A percentile compares a stretch with the other conserved stretches of the same genome.
phyloP scores from a whole-genome alignment of 305 asterid genomes.

The Solanum aculeatissimum region DNA sequence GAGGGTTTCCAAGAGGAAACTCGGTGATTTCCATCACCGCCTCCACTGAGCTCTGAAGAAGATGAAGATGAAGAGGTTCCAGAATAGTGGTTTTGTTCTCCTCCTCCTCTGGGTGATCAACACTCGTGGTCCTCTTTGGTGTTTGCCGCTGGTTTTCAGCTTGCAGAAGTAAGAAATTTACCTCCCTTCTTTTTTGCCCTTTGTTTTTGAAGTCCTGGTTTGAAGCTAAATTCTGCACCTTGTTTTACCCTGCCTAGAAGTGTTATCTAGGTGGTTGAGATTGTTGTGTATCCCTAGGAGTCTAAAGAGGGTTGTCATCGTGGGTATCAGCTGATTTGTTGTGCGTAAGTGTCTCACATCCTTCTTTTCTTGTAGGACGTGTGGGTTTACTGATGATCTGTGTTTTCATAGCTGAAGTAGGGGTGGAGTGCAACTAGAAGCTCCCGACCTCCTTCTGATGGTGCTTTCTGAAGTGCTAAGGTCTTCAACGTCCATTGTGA shows the following conservation, averaged over 20 bases:
- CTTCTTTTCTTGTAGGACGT: neutral
- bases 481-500: too few relatives aligned
- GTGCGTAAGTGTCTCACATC: neutral
- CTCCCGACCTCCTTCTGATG: neutral
- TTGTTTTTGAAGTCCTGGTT: neutral
- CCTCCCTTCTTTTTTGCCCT: neutral
- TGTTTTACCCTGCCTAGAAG: neutral
- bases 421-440: neutral
- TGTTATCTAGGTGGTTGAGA: neutral
- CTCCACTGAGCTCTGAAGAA: neutral
- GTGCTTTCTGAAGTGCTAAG: neutral
- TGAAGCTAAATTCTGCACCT: neutral
- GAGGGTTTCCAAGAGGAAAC: neutral
- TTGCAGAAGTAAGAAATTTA: neutral
- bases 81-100: neutral
- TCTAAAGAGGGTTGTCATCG: neutral
- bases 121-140: neutral
- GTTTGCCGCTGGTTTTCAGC: neutral
- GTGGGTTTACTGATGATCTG: neutral
- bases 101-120: neutral
- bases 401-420: neutral
- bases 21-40: neutral
- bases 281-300: neutral
- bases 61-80: neutral
- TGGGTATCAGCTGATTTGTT: neutral